Conservation (phyloP, 2,329 filamentous ascomycete species). For the Daldinia eschscholtzii region DNA sequence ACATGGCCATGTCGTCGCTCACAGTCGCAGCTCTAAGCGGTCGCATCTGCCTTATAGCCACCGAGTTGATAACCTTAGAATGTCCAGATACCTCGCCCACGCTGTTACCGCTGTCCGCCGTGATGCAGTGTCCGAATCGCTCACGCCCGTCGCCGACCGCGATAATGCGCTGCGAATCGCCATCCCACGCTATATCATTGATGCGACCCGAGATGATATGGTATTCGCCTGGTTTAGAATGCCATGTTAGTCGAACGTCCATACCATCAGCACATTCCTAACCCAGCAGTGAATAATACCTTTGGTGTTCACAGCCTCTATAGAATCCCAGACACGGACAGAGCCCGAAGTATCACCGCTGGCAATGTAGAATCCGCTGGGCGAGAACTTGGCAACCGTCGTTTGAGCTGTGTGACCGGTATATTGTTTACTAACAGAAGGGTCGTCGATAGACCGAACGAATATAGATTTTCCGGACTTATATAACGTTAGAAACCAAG, state of each 20-base stretch:
- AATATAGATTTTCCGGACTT: constrained; percentile 98
- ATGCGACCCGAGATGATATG: constrained; percentile 93
- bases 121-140: constrained; percentile 93
- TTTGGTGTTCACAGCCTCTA: constrained; percentile 86
- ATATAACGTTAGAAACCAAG: constrained; percentile 27
- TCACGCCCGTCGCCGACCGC: constrained; percentile 96
- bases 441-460: constrained; percentile 92
- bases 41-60: constrained; percentile 88
- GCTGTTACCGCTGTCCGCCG: constrained; percentile 93
- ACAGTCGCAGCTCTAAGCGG: constrained; percentile 93
- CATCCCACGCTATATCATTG: constrained; percentile 97
- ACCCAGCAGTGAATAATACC: constrained; percentile 56
- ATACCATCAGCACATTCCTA: constrained; percentile 8
- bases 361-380: constrained; percentile 94
- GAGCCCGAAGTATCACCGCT: constrained; percentile 88
- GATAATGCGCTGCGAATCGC: constrained; percentile 95
- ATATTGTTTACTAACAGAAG: constrained; percentile 87
- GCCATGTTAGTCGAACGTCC: constrained; percentile 30
- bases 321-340: constrained; percentile 93
- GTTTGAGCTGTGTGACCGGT: constrained; percentile 89
- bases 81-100: constrained; percentile 96
- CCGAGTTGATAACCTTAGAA: constrained; percentile 89
- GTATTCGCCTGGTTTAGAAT: constrained; percentile 75
- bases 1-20: constrained; percentile 88
- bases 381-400: constrained; percentile 92